These are phyloP conservation scores for Mollisia scopiformis DNA, from an alignment of 2,329 filamentous ascomycete species.

Conservation along the genomic window DNA sequence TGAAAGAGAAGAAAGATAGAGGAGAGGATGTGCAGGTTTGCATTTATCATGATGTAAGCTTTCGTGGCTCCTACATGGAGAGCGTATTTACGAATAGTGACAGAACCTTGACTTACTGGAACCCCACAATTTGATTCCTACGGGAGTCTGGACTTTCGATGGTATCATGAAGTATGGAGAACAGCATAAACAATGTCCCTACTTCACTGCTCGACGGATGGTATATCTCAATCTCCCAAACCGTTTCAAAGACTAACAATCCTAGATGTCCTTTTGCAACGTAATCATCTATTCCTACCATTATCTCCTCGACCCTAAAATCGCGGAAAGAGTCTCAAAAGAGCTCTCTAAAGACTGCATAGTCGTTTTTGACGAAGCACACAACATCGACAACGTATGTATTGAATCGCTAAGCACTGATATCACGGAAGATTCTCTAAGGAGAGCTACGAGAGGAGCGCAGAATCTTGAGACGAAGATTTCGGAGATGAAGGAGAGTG, in stretches of 20 bases:
- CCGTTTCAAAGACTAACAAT: constrained; percentile 14
- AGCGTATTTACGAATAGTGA: constrained; percentile 27
- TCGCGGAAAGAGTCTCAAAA: constrained; percentile 79
- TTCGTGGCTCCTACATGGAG: not conserved
- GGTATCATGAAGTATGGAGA: constrained; percentile 88
- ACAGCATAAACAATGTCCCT: constrained; percentile 94
- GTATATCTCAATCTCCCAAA: constrained; percentile 47
- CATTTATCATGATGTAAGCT: constrained; percentile 89
- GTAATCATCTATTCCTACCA: constrained; percentile 99
- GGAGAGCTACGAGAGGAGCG: constrained; percentile 88
- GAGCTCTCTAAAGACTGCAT: constrained; percentile 98
- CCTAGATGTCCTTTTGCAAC: constrained; percentile 97
- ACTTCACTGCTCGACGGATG: constrained; percentile 95
- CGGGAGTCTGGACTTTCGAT: constrained; percentile 95
- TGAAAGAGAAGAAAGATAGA: constrained; percentile 95
- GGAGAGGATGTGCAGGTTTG: constrained; percentile 95
- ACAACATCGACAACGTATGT: constrained; percentile 99
- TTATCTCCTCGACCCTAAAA: constrained; percentile 96
- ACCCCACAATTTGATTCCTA: constrained; percentile 90
- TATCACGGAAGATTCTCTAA: constrained; percentile 90
- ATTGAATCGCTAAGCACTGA: constrained; percentile 98
- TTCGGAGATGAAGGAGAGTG: constrained; percentile 91
- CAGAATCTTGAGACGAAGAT: constrained; percentile 91
- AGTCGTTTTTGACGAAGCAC: constrained; percentile 96
- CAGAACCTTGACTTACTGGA: constrained; percentile 93